Base-by-base conservation (phyloP, 2,329 filamentous ascomycete species). In the Balansia obtecta region DNA sequence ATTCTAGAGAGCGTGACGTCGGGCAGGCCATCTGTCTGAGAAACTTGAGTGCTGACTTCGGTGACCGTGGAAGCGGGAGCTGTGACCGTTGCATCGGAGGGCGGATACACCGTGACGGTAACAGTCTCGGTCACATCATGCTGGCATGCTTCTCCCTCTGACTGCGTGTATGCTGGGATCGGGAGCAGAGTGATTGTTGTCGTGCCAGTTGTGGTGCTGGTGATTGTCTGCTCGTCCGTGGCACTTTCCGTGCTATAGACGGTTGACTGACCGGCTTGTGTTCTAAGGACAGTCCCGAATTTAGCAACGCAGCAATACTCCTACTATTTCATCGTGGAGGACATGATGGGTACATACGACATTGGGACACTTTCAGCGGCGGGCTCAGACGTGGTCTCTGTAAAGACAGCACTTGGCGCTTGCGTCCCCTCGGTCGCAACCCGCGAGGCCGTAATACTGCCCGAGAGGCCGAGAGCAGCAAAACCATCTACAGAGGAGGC, bases 261-360 rank as follows among this genome's bases (percentile, higher is more conserved):
- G 41, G 65, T 67, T 20, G 59, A 59, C 41, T 63, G 52, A 18
- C 58, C 56, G 18, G 65, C 67, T 46, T 62, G 59, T 8, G 66
- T 68, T 39, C 66, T 15, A 10, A 20, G 20, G 22, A 13, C 42
- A 59, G 52, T 8, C 15, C 41, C 22, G 30, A 40, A n/a, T 18
- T 52, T 15, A 48, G 41, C 13, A 20, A 22, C n/a, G 48, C 10
- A 7, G 12, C 7, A n/a, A 10, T 30, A 9, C 37, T 16, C 7
- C 12, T 16, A 15, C n/a, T 2, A 11, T 10, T 8, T 15, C 1
- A 11, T 20, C 13, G 7, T 13, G 32, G 34, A n/a, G 4, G 12
- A 16, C 4, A 8, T 11, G 13, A n/a, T n/a, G n/a, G n/a, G 10
- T 33, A 56, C 66, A 60, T 57, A 69, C 66, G 65, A 65, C 53